Evolutionary conservation across 2,329 filamentous ascomycete genomes (phyloP), one percentile per base, ranked within the genome.

Genomic region (Cytospora mali): DNA sequence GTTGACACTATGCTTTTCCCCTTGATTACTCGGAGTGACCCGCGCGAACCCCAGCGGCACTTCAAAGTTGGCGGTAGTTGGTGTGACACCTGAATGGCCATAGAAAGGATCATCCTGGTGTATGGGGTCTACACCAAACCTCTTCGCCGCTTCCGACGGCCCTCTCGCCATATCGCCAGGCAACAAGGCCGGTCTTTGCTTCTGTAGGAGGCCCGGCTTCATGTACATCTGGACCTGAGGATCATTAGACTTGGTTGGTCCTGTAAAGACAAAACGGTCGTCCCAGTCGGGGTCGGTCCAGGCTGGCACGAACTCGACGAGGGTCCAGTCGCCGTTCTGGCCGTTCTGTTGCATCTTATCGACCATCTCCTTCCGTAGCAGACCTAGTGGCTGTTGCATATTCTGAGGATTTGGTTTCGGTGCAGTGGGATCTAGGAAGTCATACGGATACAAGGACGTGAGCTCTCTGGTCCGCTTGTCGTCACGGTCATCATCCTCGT

Each of bases 221-320:
- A 55, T 55, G 16, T 64, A 62, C 23, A 42, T 18, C 6, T 16
- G 14, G 23, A 55, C 46, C 21, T 31, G n/a, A 4, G 49, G 50
- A 25, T 63, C 49, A 6, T 55, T 27, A 10, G 13, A 13, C 1
- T 35, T 28, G 11, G 25, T 18, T 16, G 35, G 18, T 11, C 46
- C 57, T 7, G 39, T 55, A 31, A 42, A 58, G 14, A 54, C 16
- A 21, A 55, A 64, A 5, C 61, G 58, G 6, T 27, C 23, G 25
- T 21, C n/a, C 58, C 55, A 66, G n/a, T 33, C 42, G 2, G 64
- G 64, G 25, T 66, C 64, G 21, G 61, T 66, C 64, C 64, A 66
- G 25, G 55, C 18, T 18, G 64, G 64, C 9, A 64, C 46, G n/a
- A 59, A 62, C 31, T 66, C 64, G 42, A 64, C 46, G 25, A 59